Evolutionary conservation across 805 yeast species (phyloP), one percentile per base, ranked within the genome.

Genomic region (Suhomyces prunicola): DNA sequence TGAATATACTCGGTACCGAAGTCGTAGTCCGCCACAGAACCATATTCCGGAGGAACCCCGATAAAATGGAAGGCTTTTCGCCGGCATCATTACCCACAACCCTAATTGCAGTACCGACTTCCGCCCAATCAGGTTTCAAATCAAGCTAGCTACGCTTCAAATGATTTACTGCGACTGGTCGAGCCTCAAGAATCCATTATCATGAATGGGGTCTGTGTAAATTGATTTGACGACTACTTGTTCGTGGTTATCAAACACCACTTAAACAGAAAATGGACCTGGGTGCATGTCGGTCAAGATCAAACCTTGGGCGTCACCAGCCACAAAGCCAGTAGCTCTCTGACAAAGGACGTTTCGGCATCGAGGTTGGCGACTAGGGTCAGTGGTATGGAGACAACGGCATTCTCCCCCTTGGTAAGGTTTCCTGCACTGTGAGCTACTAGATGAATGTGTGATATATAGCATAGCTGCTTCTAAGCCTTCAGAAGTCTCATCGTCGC

Each of bases 11-110:
- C 96, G 1, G 97, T 90, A 67, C 90, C 90, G 78, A 90, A 91
- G 74, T 91, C 97, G 65, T 89, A 90, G 69, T 91, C 92, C 13
- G 96, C 86, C 64, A 88, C 74, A 26, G 84, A 84, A 47, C 97
- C 97, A 63, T 92, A 92, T 58, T 89, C 96, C 2, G 97, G 97
- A 5, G 97, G 68, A 91, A 90, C 33, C 97, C 97, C 1, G 96
- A 82, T 60, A 91, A 74, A 61, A 92, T 92, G 48, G 96, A 86
- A 46, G 92, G 76, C 69, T 92, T 91, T 68, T 92, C 97, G 65
- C 97, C 97, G 12, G 96, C 96, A 73, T 92, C 97, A 70, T 92
- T 92, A 76, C 97, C 97, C 39, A 92, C 92, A 27, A 92, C 97
- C 63, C 97, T 81, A 63, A 92, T 91, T 67, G 92, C 97, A 40